Percentiles rank a stretch among this genome's conserved stretches.
These are phyloP conservation scores for Ganoderma sinense DNA, from an alignment of 1,284 basidiomycete species.

Conservation along the genomic window DNA sequence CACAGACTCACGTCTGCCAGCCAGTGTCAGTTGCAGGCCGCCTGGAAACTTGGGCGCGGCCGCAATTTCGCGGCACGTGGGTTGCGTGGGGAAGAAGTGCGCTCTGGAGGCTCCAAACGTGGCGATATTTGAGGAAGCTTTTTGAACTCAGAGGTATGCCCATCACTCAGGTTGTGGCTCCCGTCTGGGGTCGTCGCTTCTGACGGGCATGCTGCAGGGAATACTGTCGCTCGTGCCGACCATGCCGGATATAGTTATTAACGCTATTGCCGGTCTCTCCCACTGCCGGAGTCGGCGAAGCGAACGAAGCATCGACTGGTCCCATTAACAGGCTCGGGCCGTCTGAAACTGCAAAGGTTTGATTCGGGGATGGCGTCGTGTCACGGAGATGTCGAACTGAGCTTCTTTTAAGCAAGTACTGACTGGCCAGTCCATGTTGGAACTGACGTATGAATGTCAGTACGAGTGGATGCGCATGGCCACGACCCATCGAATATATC, in stretches of 20 bases:
- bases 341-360: not conserved
- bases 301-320: not conserved
- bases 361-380: not conserved
- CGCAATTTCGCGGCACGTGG: not conserved
- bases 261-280: not conserved
- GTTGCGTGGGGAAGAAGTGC: not conserved
- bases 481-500: not conserved
- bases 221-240: slow-evolving; percentile 1
- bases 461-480: not conserved
- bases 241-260: not conserved
- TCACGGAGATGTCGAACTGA: not conserved
- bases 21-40: not conserved
- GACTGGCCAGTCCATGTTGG: not conserved
- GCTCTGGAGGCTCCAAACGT: not conserved
- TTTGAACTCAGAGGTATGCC: not conserved
- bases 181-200: not conserved
- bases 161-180: not conserved
- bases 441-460: not conserved
- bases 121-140: not conserved
- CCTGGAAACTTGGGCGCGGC: not conserved
- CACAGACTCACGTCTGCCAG: not conserved
- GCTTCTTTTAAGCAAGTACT: not conserved
- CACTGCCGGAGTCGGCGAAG: not conserved
- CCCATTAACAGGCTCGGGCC: not conserved
- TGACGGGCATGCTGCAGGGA: slow-evolving; percentile 1